Percentiles rank a stretch among this genome's conserved stretches.
These are phyloP conservation scores for Penicillium herquei DNA, from an alignment of 495 filamentous ascomycete species.

Conservation along the genomic window DNA sequence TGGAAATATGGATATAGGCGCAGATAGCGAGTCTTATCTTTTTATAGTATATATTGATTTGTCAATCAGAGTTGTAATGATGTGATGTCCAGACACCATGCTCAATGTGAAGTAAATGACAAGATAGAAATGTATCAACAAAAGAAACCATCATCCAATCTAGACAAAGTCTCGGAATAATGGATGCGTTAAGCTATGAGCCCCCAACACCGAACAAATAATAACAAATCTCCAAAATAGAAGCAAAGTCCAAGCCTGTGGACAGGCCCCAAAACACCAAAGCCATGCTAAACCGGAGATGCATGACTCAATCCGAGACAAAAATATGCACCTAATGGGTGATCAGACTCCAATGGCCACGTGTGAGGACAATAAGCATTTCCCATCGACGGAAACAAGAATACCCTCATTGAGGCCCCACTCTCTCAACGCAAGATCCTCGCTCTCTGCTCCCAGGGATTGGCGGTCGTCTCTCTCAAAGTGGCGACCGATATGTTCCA, in stretches of 20 bases:
- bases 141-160: no score
- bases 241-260: neutral
- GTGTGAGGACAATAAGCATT: constrained; percentile 7
- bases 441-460: constrained; percentile 25
- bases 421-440: constrained; percentile 47
- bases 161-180: neutral
- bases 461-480: constrained; percentile 53
- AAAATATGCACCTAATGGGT: neutral
- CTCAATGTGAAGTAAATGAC: neutral
- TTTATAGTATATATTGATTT: no score
- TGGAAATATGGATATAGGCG: no score
- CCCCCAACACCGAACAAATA: neutral
- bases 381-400: constrained; percentile 18
- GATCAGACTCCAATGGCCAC: neutral
- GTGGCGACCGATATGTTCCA: constrained; percentile 90
- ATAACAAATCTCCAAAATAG: neutral
- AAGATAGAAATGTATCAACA: no score
- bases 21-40: no score
- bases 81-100: neutral
- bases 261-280: neutral
- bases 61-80: no score
- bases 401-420: constrained; percentile 56
- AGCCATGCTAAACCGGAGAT: neutral
- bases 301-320: neutral
- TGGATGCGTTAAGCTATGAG: neutral